Evolutionary conservation across 345 rosid genomes (phyloP), one percentile per base, ranked within the genome.

Genomic region (Chamaenerion angustifolium): DNA sequence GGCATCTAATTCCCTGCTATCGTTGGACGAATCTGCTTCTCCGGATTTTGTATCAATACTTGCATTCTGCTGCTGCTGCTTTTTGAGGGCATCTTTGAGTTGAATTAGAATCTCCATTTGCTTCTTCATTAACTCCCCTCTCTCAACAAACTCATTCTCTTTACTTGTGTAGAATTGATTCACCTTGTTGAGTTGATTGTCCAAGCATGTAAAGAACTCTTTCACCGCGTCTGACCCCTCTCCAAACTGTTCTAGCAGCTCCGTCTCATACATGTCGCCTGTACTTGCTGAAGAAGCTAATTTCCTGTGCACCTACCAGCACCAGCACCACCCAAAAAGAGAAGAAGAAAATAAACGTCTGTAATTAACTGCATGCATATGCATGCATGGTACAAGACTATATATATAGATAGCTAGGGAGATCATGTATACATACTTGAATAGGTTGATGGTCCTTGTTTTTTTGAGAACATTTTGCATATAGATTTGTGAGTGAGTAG

Each of bases 101-200:
- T 88, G 81, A 44, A 60, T 57, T 49, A 88, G 97, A 59, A 88
- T 81, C 61, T 83, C 80, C 85, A 88, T 64, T 65, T 93, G 99
- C 62, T 81, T 77, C 80, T 76, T 88, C 74, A 88, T 59, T 17
- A 71, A 67, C 11, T 88, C 97, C 19, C 86, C 94, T 72, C 99
- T 88, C 25, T 81, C 94, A 74, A 85, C 16, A 71, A 93, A 88
- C 74, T 85, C 95, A 45, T 73, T 78, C 81, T 93, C 99, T 56
- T 82, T 93, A 12, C 67, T 62, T 60, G 64, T 77, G 64, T 80
- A 93, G 57, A 93, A 93, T 13, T 80, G 84, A 58, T 88, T 93
- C 66, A 85, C 99, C 51, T 93, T 93, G 74, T 88, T 93, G n/a
- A 93, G 94, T 47, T 93, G 94, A 46, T 14, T 27, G 69, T 93